Base-by-base conservation (phyloP, 2,329 filamentous ascomycete genomes). In the Pseudocercospora musae region DNA sequence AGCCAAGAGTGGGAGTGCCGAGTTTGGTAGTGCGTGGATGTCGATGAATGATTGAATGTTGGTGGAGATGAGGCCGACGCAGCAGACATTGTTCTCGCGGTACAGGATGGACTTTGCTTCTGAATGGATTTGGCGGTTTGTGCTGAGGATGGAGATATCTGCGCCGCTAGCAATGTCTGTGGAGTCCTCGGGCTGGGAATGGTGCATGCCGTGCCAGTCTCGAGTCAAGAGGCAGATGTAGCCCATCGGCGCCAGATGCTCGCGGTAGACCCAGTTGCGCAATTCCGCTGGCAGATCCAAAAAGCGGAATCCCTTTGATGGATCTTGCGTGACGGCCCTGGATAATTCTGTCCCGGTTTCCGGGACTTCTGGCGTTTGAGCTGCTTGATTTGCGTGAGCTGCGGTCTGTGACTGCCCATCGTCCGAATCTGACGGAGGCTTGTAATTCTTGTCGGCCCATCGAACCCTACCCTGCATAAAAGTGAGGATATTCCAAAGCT, bases 61-160 rank as follows among this genome's bases (percentile, higher is more conserved):
- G 46, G 27, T 48, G 33, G 58, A 37, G 21, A 53, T 57, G 37
- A 27, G 21, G 18, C 31, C 56, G 11, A 57, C 40, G 33, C 57
- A 58, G 25, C 60, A 60, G 37, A 66, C 13, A n/a, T 42, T 63
- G 40, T 78, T 79, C 9, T 70, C 68, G 21, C 70, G 66, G 62
- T 78, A 78, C 11, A 79, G 68, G 8, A 78, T 65, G 1, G 67
- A 65, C 15, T 71, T 73, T 5, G 76, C 71, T 68, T 79, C 76
- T 37, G 66, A 60, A 62, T 75, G 69, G 58, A 78, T 73, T 15
- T 73, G 67, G 49, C 72, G 69, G 18, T 48, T 54, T 4, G 52
- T 37, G 20, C n/a, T 27, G 31, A 54, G 64, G 40, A 40, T 59
- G 9, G 20, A 46, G 42, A 58, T 37, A 21, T 61, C 42, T 42